Evolutionary conservation across 352 stramenopile genomes (phyloP).

Genomic region (Pythium apleroticum): DNA sequence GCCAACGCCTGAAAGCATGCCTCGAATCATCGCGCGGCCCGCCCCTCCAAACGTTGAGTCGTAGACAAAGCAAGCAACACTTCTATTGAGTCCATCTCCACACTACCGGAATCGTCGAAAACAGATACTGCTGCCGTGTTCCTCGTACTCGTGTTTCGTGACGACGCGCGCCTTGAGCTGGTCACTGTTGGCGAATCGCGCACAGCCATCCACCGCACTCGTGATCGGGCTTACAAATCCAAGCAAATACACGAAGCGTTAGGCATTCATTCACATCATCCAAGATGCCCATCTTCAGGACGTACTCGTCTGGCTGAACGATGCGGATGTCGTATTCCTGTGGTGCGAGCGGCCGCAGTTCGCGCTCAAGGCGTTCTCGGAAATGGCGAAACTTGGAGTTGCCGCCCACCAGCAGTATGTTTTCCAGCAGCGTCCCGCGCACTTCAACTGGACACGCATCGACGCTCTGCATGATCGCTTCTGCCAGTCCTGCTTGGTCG

Average conservation of each 20-base stretch:
- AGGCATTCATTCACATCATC: neutral
- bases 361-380: conserved; percentile 56
- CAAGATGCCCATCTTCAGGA: conserved; percentile 9
- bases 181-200: conserved; percentile 35
- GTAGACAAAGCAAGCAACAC: neutral
- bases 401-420: conserved; percentile 87
- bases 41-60: neutral
- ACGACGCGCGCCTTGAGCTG: conserved; percentile 38
- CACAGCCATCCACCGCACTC: conserved; percentile 58
- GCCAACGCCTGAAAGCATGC: neutral
- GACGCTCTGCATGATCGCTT: conserved; percentile 86
- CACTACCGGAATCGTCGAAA: conserved; percentile 31
- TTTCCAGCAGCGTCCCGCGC: conserved; percentile 75
- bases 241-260: neutral
- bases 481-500: conserved; percentile 79
- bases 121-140: conserved; percentile 76
- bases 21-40: neutral
- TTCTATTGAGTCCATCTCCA: neutral
- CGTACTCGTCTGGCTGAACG: conserved; percentile 50
- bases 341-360: conserved; percentile 59
- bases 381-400: conserved; percentile 89
- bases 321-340: conserved; percentile 50
- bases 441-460: conserved; percentile 70
- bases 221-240: conserved; percentile 46
- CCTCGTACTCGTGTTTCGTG: conserved; percentile 72